These are phyloP conservation scores for Posidonia oceanica DNA, from an alignment of 116 monocot species.

Conservation along the genomic window DNA sequence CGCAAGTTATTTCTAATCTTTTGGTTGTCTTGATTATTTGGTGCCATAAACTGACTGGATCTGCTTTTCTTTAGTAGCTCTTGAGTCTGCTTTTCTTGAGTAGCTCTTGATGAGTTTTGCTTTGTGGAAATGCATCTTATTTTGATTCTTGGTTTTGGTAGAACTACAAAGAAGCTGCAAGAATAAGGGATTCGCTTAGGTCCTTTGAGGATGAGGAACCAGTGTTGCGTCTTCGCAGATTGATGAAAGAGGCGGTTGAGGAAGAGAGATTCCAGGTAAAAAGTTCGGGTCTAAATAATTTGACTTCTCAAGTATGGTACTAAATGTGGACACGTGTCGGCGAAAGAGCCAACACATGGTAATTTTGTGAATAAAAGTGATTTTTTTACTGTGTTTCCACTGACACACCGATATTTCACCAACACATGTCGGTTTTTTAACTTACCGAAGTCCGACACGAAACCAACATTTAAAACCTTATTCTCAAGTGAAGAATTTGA, in stretches of 20 bases:
- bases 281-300: background rate
- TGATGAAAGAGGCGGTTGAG: slow-evolving; percentile 59
- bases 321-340: no score
- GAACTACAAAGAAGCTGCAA: slow-evolving; percentile 98
- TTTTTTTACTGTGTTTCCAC: no score
- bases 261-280: slow-evolving; percentile 90
- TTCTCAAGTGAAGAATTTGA: no score
- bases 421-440: no score
- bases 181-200: slow-evolving; percentile 87
- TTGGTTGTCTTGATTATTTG: no score
- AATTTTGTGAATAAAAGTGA: no score
- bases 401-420: no score
- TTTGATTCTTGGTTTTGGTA: slow-evolving; percentile 3
- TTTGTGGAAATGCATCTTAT: background rate
- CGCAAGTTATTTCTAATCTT: no score
- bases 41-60: background rate
- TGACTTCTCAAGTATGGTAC: no score
- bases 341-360: no score
- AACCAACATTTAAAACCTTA: no score
- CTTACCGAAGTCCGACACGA: no score
- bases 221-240: slow-evolving; percentile 64
- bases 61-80: background rate
- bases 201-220: slow-evolving; percentile 95
- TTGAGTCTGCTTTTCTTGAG: background rate
- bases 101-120: background rate